Base-by-base conservation (phyloP, 2,329 filamentous ascomycete species). In the Epichloe aotearoae region DNA sequence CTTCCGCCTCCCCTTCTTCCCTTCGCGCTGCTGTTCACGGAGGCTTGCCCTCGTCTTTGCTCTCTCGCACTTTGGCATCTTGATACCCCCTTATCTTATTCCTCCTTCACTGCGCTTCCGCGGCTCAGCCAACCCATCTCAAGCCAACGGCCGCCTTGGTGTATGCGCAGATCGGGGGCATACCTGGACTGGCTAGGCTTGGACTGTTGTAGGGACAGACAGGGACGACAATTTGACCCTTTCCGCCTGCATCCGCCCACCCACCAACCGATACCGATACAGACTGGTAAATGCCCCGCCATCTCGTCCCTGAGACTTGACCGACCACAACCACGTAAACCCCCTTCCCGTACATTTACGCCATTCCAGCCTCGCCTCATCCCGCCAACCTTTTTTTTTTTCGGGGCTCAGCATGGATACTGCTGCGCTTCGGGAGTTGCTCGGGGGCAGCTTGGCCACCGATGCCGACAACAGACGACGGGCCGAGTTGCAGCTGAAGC, bases 401-500 rank as follows among this genome's bases (percentile, higher is more conserved):
- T 45, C 36, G 46, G 46, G 37, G 34, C 40, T 52, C 49, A 50
- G 46, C 67, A 90, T 90, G 86, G 85, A 89, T 75, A 79, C 79
- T 68, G 75, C 79, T 67, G 79, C 78, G 66, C 76, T 91, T 68
- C 79, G 86, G 73, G 81, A 79, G 74, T 83, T 86, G 73, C 84
- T 91, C 64, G 77, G 81, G 82, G 82, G 83, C 64, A 89, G 84
- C 59, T 80, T 90, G 67, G 81, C 84, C 64, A 69, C 82, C 59
- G 83, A 88, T 69, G 78, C 83, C 63, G 84, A 88, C 64, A 79
- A 79, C 66, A 79, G 87, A 69, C 80, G 84, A 65, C 77, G 82
- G 68, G 85, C 86, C 66, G 87, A 93, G 73, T 71, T 84, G 60
- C 84, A 91, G 69, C 76, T 93, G 61, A 90, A 89, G 75, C 77